Base-by-base conservation (phyloP, 148 eudicot genomes). In the Chenopodium formosanum region DNA sequence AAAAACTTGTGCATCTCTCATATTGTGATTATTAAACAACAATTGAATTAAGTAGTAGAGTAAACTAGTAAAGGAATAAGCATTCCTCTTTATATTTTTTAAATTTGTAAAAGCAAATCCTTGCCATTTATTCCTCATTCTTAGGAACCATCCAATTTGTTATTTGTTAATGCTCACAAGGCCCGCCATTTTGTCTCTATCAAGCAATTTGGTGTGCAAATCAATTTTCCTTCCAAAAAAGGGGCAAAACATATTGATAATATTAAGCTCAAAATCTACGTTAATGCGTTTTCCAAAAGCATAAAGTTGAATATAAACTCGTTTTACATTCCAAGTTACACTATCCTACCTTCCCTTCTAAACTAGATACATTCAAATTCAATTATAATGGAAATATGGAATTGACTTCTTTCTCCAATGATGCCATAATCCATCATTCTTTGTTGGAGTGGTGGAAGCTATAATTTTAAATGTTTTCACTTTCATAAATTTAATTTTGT, bases 101-200 rank as follows among this genome's bases (percentile, higher is more conserved):
- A 76, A 40, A 62, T 5, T 75, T 34, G 31, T 62, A 1, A 76
- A 40, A 62, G 50, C 70, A 20, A 60, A 34, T 34, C 46, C 10
- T 31, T 17, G 6, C 52, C 25, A 32, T 78, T 66, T 78, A 78
- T 78, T 78, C 80, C 80, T 32, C 52, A 17, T 14, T 46, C n/a
- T 67, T 46, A 13, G 80, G 81, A 78, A 58, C 73, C 47, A 68
- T 50, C 17, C 44, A 46, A 25, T 65, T 34, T n/a, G 16, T 52
- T 37, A 4, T 25, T 16, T 52, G 23, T 46, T 29, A n/a, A 40
- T 34, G 75, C 60, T 80, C 60, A 48, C 20, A 56, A 46, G 75
- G 56, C 58, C 44, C 82, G 25, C 22, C 40, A 22, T 23, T 40
- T 71, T 13, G 25, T 63, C 56, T 72, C 71, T 40, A 80, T 72